A percentile compares a stretch with the other conserved stretches of the same genome.
phyloP scores from a whole-genome alignment of 1,284 basidiomycete species.

The Malassezia arunalokei region DNA sequence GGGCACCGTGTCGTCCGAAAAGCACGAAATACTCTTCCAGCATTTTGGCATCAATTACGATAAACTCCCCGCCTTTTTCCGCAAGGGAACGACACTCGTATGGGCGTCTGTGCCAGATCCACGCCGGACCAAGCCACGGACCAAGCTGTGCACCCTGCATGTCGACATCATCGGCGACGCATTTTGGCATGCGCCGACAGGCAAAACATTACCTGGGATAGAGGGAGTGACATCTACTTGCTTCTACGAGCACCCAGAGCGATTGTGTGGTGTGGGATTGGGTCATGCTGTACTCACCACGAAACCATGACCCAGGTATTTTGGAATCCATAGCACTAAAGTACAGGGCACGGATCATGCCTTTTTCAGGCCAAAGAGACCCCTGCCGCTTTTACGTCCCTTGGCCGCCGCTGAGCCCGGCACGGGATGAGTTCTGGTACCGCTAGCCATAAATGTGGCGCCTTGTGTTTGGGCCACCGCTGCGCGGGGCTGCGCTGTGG shows the following conservation, averaged over 20 bases:
- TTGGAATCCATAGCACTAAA: not conserved
- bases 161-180: slow-evolving; percentile 39
- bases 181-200: slow-evolving; percentile 23
- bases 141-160: slow-evolving; percentile 33
- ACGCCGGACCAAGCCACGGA: slow-evolving; percentile 8
- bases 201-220: not conserved
- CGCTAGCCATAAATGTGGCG: not conserved
- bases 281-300: not conserved
- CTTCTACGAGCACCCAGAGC: slow-evolving; percentile 1
- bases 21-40: slow-evolving; percentile 78
- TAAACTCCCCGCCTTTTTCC: slow-evolving; percentile 58
- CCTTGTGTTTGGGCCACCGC: not conserved
- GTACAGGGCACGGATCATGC: not conserved
- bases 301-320: not conserved
- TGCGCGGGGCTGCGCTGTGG: not conserved
- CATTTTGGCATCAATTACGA: slow-evolving; percentile 82
- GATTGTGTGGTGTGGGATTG: slow-evolving; percentile 1
- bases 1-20: slow-evolving; percentile 75
- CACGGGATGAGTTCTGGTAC: not conserved
- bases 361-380: no score
- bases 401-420: not conserved
- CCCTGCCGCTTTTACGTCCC: no score
- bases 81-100: slow-evolving; percentile 75
- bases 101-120: slow-evolving; percentile 47
- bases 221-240: not conserved